These are phyloP conservation scores for Cystobasidiaceae sp. DNA, from an alignment of 1,284 basidiomycete species.

Conservation along the genomic window DNA sequence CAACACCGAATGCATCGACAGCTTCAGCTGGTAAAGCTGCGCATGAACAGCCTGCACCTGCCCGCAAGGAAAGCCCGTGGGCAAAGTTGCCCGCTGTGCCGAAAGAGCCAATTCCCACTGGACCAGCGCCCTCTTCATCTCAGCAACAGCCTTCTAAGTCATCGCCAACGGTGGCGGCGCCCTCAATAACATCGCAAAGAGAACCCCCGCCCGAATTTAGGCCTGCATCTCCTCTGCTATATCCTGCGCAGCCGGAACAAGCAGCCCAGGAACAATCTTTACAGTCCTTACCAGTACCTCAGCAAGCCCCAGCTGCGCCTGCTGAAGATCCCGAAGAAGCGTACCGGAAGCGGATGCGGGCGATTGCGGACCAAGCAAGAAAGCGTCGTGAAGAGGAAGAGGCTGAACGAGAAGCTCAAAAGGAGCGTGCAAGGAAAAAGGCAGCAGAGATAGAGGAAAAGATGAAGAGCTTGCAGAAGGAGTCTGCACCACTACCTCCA, in stretches of 20 bases:
- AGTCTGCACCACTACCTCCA: background rate
- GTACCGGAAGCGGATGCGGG: conserved; percentile 80
- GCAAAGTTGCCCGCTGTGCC: conserved; percentile 5
- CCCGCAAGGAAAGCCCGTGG: background rate
- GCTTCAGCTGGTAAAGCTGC: background rate
- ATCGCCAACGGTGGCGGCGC: no score
- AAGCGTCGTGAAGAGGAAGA: conserved; percentile 69
- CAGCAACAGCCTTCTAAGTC: background rate
- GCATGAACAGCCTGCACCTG: background rate
- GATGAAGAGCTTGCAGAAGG: conserved; percentile 52
- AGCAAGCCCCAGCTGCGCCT: conserved; percentile 42
- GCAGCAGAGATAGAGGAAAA: conserved; percentile 76
- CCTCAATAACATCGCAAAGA: no score
- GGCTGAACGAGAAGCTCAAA: conserved; percentile 71
- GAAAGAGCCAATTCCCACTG: background rate
- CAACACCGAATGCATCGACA: no score
- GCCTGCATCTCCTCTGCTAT: no score
- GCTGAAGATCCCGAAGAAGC: conserved; percentile 62
- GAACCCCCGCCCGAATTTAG: no score
- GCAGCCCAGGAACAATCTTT: background rate
- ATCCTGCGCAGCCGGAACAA: background rate
- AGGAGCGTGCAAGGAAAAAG: conserved; percentile 76
- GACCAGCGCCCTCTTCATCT: background rate
- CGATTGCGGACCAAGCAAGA: conserved; percentile 78
- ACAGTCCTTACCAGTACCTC: background rate